Percentiles rank a stretch among this genome's conserved stretches.
Evolutionary conservation across 495 filamentous ascomycete species (phyloP).

Genomic region (Thermochaetoides thermophila): DNA sequence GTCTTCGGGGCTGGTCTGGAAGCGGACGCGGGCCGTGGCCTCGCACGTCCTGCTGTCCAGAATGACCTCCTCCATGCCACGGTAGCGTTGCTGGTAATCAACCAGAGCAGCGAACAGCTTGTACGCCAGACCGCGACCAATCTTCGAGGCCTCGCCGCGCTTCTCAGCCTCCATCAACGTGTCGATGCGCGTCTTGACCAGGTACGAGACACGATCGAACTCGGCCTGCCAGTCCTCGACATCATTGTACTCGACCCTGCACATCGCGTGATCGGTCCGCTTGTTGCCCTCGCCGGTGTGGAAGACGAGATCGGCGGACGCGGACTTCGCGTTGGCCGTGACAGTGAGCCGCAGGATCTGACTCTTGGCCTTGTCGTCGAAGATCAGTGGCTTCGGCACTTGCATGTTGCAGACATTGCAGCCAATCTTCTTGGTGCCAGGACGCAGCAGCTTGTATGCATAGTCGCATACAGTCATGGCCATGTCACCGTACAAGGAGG

Average conservation of each 20-base stretch:
- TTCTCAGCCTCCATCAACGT: constrained; percentile 34
- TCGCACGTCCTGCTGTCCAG: constrained; percentile 57
- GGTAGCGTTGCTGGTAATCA: constrained; percentile 51
- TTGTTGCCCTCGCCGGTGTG: constrained; percentile 27
- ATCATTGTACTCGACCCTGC: constrained; percentile 34
- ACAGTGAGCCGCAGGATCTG: constrained; percentile 33
- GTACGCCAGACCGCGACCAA: constrained; percentile 61
- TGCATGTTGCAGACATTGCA: constrained; percentile 50
- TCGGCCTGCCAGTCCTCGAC: constrained; percentile 33
- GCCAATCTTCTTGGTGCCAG: constrained; percentile 36
- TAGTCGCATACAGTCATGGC: constrained; percentile 60
- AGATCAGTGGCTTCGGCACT: constrained; percentile 57
- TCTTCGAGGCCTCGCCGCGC: constrained; percentile 39
- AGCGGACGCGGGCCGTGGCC: constrained; percentile 53
- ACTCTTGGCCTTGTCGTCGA: constrained; percentile 36
- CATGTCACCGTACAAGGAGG: constrained; percentile 62
- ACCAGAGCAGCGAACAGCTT: constrained; percentile 59
- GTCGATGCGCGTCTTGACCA: constrained; percentile 39
- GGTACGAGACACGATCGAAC: constrained; percentile 40
- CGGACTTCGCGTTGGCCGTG: constrained; percentile 23
- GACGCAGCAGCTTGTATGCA: constrained; percentile 42
- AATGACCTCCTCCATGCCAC: constrained; percentile 63
- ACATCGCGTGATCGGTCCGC: constrained; percentile 35
- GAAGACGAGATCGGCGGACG: constrained; percentile 26
- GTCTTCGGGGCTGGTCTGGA: constrained; percentile 41